Conservation (phyloP, 768 basidiomycete genomes). For the Lentinula sp. region DNA sequence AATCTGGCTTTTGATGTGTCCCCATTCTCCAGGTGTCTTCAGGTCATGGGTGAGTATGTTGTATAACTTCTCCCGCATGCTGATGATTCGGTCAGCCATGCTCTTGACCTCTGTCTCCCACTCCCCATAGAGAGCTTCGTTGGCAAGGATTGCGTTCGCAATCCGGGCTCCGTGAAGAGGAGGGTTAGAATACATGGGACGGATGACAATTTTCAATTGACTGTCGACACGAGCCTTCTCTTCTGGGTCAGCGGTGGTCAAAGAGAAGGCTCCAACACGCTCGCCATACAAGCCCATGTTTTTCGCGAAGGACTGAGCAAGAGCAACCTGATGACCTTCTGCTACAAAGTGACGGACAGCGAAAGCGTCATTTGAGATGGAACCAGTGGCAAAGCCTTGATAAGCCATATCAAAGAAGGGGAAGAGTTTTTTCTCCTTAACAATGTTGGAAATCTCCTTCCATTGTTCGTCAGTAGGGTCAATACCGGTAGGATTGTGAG, state of each 20-base stretch:
- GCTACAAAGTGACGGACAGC: slow-evolving; percentile 92
- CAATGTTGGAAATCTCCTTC: slow-evolving; percentile 80
- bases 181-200: slow-evolving; percentile 98
- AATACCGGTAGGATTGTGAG: slow-evolving; percentile 98
- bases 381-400: slow-evolving; percentile 97
- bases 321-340: slow-evolving; percentile 83
- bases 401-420: slow-evolving; percentile 99
- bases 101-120: slow-evolving; percentile 93
- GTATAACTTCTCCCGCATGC: slow-evolving; percentile 84
- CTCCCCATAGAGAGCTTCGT: slow-evolving; percentile 66
- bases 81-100: slow-evolving; percentile 94
- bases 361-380: slow-evolving; percentile 85
- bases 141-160: slow-evolving; percentile 77
- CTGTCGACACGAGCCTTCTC: slow-evolving; percentile 87
- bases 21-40: slow-evolving; percentile 92
- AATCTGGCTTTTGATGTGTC: slow-evolving; percentile 91
- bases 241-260: slow-evolving; percentile 60
- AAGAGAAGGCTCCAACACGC: slow-evolving; percentile 94
- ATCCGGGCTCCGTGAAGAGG: slow-evolving; percentile 87
- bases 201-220: slow-evolving; percentile 92
- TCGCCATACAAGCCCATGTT: slow-evolving; percentile 99
- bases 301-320: slow-evolving; percentile 96
- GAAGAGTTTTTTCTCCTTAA: slow-evolving; percentile 88
- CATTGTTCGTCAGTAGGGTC: slow-evolving; percentile 94
- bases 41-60: slow-evolving; percentile 67